Evolutionary conservation across 495 filamentous ascomycete genomes (phyloP), one percentile per base, ranked within the genome.

Genomic region (Pyrenopolyporus hunteri): DNA sequence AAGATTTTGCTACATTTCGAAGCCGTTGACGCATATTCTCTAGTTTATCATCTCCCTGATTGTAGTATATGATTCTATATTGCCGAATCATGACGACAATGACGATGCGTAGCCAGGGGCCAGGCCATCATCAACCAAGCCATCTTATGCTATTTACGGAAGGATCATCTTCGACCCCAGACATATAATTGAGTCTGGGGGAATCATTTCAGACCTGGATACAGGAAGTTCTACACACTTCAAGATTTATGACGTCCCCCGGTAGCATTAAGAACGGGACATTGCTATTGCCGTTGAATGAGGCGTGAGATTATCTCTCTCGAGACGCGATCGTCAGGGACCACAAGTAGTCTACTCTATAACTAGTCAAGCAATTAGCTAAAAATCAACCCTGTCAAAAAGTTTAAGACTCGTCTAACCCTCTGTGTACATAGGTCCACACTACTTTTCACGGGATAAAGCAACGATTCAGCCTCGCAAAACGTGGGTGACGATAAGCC

Each of bases 51-150:
- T 23, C 19, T 25, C 49, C 56, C 36, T 36, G 22, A 32, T 28
- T 29, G 13, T 16, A 40, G 14, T 16, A 46, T 45, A 25, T n/a
- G n/a, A n/a, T n/a, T n/a, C n/a, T n/a, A n/a, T 32, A 56, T 42
- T 19, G 9, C 29, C 19, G 13, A 60, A 45, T 60, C 62, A 60
- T 65, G 62, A 65, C 56, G 62, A 56, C 44, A 51, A 51, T 46
- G 45, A 59, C 49, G 43, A 40, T 37, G 25, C 29, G 14, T 36
- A 33, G 22, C 31, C 22, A 20, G 31, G 26, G 45, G 43, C 45
- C 44, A 52, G 35, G 29, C 37, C 50, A 57, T 65, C 56, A 65
- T 28, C 56, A 60, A 20, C 51, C 25, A 46, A 60, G 50, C 56
- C 45, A 44, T 43, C 20, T 33, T 14, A 7, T 2, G 17, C 35